Evolutionary conservation across 2,329 filamentous ascomycete genomes (phyloP).

Genomic region (Verticillium longisporum): DNA sequence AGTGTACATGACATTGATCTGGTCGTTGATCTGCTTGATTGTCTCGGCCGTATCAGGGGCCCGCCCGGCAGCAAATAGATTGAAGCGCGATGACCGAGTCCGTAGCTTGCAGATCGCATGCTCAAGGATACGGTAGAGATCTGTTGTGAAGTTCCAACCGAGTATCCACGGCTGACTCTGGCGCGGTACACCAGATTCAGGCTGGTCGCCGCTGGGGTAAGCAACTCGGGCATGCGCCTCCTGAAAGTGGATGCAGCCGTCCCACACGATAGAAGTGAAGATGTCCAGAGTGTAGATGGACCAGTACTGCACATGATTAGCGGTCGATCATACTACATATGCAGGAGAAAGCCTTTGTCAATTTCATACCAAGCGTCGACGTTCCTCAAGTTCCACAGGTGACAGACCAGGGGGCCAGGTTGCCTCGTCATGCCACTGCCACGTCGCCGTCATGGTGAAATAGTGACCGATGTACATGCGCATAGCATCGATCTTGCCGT

Average conservation of each 20-base stretch:
- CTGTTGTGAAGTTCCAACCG: constrained; percentile 51
- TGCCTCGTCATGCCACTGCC: constrained; percentile 42
- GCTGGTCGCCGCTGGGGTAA: constrained; percentile 34
- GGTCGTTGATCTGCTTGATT: not conserved
- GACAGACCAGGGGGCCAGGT: constrained; percentile 39
- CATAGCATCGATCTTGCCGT: constrained; percentile 38
- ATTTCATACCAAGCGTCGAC: constrained; percentile 31
- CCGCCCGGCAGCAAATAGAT: not conserved
- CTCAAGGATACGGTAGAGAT: constrained; percentile 48
- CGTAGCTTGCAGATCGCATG: constrained; percentile 26
- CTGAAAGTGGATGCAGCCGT: constrained; percentile 18
- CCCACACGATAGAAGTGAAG: constrained; percentile 45
- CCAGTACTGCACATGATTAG: constrained; percentile 33
- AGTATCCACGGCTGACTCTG: constrained; percentile 34
- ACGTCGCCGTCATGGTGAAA: constrained; percentile 37
- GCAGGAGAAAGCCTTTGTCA: not conserved
- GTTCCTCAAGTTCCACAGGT: constrained; percentile 38
- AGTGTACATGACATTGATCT: constrained; percentile 1
- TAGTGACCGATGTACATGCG: constrained; percentile 44
- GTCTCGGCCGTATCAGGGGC: not conserved
- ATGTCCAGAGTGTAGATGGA: constrained; percentile 50
- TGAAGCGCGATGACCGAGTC: constrained; percentile 1
- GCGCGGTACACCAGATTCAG: not conserved
- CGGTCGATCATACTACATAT: not conserved
- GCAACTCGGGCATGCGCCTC: constrained; percentile 37